These are phyloP conservation scores for Dryas octopetala DNA, from an alignment of 306 rosid genomes.

Conservation along the genomic window DNA sequence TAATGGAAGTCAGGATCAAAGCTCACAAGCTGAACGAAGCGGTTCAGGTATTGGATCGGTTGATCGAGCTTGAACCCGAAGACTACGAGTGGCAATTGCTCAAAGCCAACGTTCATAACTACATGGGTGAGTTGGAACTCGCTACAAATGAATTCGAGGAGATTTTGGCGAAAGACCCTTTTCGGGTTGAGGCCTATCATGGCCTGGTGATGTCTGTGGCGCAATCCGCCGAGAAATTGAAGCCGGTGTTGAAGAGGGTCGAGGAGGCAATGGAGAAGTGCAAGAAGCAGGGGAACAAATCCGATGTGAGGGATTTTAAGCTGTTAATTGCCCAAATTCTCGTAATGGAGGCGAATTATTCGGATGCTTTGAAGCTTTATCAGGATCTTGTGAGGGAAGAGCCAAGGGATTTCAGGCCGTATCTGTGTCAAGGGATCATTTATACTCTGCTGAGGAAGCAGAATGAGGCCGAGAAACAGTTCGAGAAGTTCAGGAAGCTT, in stretches of 20 bases:
- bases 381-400: slow-evolving; percentile 74
- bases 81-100: slow-evolving; percentile 64
- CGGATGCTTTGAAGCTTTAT: slow-evolving; percentile 69
- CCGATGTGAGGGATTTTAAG: slow-evolving; percentile 83
- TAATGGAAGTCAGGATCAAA: slow-evolving; percentile 50
- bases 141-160: slow-evolving; percentile 58
- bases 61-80: slow-evolving; percentile 61
- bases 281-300: slow-evolving; percentile 41
- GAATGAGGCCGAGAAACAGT: slow-evolving; percentile 79
- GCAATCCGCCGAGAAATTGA: slow-evolving; percentile 32
- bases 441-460: slow-evolving; percentile 65
- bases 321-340: slow-evolving; percentile 72
- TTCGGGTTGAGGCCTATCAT: slow-evolving; percentile 64
- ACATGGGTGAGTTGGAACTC: slow-evolving; percentile 40
- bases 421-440: slow-evolving; percentile 83
- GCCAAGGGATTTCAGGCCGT: slow-evolving; percentile 87
- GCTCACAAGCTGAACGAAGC: slow-evolving; percentile 57
- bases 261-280: slow-evolving; percentile 52
- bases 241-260: slow-evolving; percentile 41
- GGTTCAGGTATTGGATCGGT: slow-evolving; percentile 46
- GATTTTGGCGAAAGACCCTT: slow-evolving; percentile 53
- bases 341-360: slow-evolving; percentile 65
- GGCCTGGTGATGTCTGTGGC: slow-evolving; percentile 64
- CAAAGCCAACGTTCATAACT: slow-evolving; percentile 63
- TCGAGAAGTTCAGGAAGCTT: slow-evolving; percentile 65